Conservation (phyloP, 352 stramenopile species). For the Pythium rhizo-oryzae region DNA sequence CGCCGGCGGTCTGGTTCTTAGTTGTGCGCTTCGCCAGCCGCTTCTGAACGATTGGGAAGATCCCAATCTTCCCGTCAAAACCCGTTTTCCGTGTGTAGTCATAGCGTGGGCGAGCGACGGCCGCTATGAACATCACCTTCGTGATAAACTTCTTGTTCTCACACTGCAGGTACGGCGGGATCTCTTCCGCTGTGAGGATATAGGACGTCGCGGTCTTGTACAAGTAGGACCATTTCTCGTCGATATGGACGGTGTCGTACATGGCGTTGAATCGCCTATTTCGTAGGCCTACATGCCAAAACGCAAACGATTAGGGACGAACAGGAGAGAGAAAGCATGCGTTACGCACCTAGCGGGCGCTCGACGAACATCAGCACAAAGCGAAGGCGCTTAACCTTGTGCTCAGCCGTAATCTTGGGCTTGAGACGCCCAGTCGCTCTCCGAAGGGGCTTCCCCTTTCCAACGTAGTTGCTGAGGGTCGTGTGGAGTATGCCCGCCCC, state of each 20-base stretch:
- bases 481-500: no score
- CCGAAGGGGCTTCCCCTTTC: no score
- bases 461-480: no score
- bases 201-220: slow-evolving; percentile 16
- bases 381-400: neutral
- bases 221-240: slow-evolving; percentile 36
- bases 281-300: slow-evolving; percentile 5
- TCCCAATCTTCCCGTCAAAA: slow-evolving; percentile 21
- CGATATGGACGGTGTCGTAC: slow-evolving; percentile 24
- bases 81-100: slow-evolving; percentile 3
- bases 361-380: slow-evolving; percentile 10
- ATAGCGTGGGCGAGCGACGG: slow-evolving; percentile 16
- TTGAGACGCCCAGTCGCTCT: no score
- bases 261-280: slow-evolving; percentile 19
- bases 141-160: slow-evolving; percentile 32
- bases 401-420: slow-evolving; percentile 2
- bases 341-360: slow-evolving; percentile 10
- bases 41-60: slow-evolving; percentile 15
- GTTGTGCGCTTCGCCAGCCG: neutral
- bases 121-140: slow-evolving; percentile 35
- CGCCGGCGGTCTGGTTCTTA: slow-evolving; percentile 7
- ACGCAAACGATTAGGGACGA: neutral
- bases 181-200: slow-evolving; percentile 6
- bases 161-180: neutral
- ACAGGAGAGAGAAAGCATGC: neutral